Percentiles rank a stretch among this genome's conserved stretches.
These are phyloP conservation scores for Boletus vermiculosoides DNA, from an alignment of 768 basidiomycete genomes.

Conservation along the genomic window DNA sequence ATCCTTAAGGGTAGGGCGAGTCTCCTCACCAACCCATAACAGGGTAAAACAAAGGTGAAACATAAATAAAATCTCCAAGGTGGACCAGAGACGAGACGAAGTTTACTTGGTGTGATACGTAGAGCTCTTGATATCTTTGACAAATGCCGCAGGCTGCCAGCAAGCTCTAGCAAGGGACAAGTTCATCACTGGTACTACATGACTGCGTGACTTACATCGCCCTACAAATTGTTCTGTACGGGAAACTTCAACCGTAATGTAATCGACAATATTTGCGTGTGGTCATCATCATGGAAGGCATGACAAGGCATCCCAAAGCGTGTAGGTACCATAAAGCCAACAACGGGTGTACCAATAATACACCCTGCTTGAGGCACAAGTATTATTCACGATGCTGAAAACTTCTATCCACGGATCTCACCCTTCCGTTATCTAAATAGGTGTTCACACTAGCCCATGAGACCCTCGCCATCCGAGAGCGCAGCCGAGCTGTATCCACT, in stretches of 20 bases:
- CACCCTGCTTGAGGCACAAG: background rate
- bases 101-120: background rate
- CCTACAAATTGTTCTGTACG: too few species aligned
- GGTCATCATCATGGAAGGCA: conserved; percentile 3
- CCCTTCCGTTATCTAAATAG: background rate
- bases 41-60: background rate
- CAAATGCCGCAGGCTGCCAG: background rate
- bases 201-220: background rate
- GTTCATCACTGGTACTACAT: background rate
- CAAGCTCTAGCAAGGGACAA: background rate
- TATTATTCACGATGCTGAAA: conserved; percentile 6
- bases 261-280: background rate
- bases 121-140: background rate
- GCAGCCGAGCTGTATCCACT: conserved; percentile 57
- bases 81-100: background rate
- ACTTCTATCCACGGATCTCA: background rate
- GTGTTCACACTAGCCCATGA: conserved; percentile 34
- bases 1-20: too few species aligned
- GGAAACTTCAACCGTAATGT: background rate
- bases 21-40: background rate
- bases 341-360: background rate
- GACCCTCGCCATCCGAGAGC: conserved; percentile 56
- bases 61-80: background rate
- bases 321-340: conserved; percentile 14
- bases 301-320: conserved; percentile 12